phyloP scores from a whole-genome alignment of 1,139 yeast genomes.

The Hemisphaericaspora xylofermentans region DNA sequence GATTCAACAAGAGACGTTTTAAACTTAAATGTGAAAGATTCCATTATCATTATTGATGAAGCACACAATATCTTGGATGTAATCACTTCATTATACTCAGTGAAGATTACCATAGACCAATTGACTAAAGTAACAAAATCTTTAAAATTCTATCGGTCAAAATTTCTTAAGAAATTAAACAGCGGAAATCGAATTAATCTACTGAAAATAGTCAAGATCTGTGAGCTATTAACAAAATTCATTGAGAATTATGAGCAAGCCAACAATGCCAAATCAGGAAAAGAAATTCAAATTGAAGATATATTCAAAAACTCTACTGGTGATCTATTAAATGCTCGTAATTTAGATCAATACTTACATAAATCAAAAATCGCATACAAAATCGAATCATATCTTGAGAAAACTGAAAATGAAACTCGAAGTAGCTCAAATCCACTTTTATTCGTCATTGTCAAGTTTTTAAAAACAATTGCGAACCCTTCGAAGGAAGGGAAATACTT shows the following conservation, averaged over 20 bases:
- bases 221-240: slow-evolving; percentile 52
- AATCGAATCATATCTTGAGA: slow-evolving; percentile 68
- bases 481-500: slow-evolving; percentile 79
- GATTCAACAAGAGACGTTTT: slow-evolving; percentile 60
- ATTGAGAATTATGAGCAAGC: slow-evolving; percentile 25
- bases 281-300: slow-evolving; percentile 48
- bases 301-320: slow-evolving; percentile 61
- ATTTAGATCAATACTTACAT: slow-evolving; percentile 61
- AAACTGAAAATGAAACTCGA: slow-evolving; percentile 16
- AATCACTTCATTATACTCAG: slow-evolving; percentile 67
- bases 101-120: slow-evolving; percentile 52
- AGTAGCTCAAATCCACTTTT: slow-evolving; percentile 53
- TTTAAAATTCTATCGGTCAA: slow-evolving; percentile 53
- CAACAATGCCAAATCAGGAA: slow-evolving; percentile 48
- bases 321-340: slow-evolving; percentile 70
- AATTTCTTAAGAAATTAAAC: slow-evolving; percentile 62
- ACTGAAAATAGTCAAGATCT: slow-evolving; percentile 59
- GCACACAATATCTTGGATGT: slow-evolving; percentile 89
- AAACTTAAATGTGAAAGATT: slow-evolving; percentile 56
- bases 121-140: slow-evolving; percentile 44
- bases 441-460: slow-evolving; percentile 64
- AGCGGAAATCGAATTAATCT: slow-evolving; percentile 75
- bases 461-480: slow-evolving; percentile 69
- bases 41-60: slow-evolving; percentile 83
- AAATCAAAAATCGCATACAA: slow-evolving; percentile 81